A percentile compares a stretch with the other conserved stretches of the same genome.
Conservation (phyloP, 169 alveolate species). For the Plasmodium malariae region DNA sequence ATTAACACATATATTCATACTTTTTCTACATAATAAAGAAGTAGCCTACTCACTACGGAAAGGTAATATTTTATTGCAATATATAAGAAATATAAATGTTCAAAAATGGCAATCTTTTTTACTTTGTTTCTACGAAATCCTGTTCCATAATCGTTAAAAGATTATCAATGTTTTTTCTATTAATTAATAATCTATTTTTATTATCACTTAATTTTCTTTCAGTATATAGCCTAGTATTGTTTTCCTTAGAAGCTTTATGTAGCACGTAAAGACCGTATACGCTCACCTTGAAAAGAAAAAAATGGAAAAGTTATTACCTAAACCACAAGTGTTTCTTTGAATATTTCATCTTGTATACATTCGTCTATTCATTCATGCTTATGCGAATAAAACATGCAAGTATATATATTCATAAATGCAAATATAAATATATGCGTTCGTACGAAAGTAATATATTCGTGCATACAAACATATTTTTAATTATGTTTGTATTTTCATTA, state of each 20-base stretch:
- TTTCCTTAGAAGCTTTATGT: constrained; percentile 69
- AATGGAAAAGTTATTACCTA: constrained; percentile 15
- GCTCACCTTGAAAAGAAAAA: constrained; percentile 37
- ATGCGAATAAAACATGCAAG: neutral
- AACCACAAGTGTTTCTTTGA: neutral
- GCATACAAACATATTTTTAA: too few species aligned
- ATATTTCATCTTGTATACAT: neutral
- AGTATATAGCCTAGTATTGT: constrained; percentile 39
- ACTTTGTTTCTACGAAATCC: constrained; percentile 38
- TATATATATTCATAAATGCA: neutral
- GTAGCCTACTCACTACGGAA: too few species aligned
- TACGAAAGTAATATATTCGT: too few species aligned
- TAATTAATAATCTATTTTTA: constrained; percentile 56
- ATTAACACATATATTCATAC: too few species aligned
- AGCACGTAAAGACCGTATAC: constrained; percentile 57
- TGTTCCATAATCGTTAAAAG: constrained; percentile 41
- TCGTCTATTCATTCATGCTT: neutral
- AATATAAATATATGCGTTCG: too few species aligned
- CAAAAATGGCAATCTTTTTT: neutral
- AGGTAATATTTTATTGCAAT: too few species aligned
- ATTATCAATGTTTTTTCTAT: constrained; percentile 29
- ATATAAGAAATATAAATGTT: neutral
- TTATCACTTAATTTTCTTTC: constrained; percentile 60
- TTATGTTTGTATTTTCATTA: neutral
- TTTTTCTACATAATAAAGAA: too few species aligned